Conservation (phyloP, 2,329 filamentous ascomycete genomes). For the Cladophialophora psammophila region DNA sequence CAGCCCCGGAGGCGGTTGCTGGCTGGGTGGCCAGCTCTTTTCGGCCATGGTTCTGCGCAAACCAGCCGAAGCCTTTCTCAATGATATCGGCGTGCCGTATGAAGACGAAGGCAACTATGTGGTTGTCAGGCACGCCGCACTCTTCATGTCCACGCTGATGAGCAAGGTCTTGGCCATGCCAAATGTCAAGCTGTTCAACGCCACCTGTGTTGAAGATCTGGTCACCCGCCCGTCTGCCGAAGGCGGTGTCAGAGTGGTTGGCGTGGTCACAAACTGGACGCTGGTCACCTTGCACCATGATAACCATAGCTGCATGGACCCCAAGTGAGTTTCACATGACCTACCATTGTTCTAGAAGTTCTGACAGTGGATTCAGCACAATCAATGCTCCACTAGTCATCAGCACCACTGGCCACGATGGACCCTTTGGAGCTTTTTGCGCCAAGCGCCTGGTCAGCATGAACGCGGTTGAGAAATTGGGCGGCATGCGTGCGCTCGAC, state of each 20-base stretch:
- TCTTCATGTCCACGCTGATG: constrained; percentile 89
- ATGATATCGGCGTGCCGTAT: constrained; percentile 80
- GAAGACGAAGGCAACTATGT: constrained; percentile 90
- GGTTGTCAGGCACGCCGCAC: constrained; percentile 90
- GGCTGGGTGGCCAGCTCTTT: constrained; percentile 94
- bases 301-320: constrained; percentile 95
- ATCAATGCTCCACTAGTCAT: constrained; percentile 91
- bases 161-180: constrained; percentile 82
- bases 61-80: constrained; percentile 84
- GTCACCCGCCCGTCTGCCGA: constrained; percentile 75
- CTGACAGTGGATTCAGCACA: constrained; percentile 61
- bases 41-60: constrained; percentile 95
- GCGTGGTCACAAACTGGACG: constrained; percentile 96
- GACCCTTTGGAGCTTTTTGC: constrained; percentile 86
- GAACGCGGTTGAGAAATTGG: constrained; percentile 80
- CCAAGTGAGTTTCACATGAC: constrained; percentile 55
- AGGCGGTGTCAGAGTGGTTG: constrained; percentile 73
- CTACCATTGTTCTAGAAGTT: neutral
- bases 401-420: constrained; percentile 90
- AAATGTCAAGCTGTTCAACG: constrained; percentile 97
- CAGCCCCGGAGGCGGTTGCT: constrained; percentile 82
- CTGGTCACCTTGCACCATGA: constrained; percentile 86
- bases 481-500: constrained; percentile 91
- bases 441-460: constrained; percentile 92
- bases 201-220: constrained; percentile 88